Evolutionary conservation across 345 rosid genomes (phyloP), one percentile per base, ranked within the genome.

Genomic region (Pistacia integerrima): DNA sequence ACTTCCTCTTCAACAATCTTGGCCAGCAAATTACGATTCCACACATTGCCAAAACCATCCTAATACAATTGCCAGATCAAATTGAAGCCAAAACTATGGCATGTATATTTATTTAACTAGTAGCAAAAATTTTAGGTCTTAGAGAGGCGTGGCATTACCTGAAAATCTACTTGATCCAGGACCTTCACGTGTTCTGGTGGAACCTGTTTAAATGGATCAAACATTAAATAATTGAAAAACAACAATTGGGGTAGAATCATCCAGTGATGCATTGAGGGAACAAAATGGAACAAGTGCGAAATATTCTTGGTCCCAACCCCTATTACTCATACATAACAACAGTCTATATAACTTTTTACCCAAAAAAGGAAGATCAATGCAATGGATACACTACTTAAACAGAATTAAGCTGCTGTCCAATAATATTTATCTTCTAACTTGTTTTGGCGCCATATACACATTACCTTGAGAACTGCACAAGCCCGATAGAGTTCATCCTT

Each of bases 31-130:
- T 80, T 80, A 60, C 82, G 90, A 82, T 88, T 85, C 99, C 94
- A 93, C 49, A 73, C 76, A 76, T 85, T 77, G 76, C 87, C 91
- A 85, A 93, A 91, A n/a, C 99, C 98, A 86, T 95, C 98, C 98
- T 91, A 84, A 80, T 51, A 79, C 28, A n/a, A 66, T 82, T 65
- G 72, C 16, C 18, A 64, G 51, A 28, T 57, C 22, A 67, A 63
- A 76, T 35, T 66, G 16, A 67, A 66, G 30, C 10, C 72, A 69
- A 69, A 20, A n/a, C n/a, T 10, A 68, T 56, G 62, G 70, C 11
- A 64, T 69, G 58, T 54, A 35, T 36, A 16, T 18, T 77, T 74
- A 56, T 58, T 77, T 13, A 68, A 41, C 59, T 12, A 55, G 36
- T 18, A 33, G 35, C 4, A 77, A 63, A 38, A 67, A 17, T 25